phyloP scores from a whole-genome alignment of 2,329 filamentous ascomycete species.

The Nemania sp. region DNA sequence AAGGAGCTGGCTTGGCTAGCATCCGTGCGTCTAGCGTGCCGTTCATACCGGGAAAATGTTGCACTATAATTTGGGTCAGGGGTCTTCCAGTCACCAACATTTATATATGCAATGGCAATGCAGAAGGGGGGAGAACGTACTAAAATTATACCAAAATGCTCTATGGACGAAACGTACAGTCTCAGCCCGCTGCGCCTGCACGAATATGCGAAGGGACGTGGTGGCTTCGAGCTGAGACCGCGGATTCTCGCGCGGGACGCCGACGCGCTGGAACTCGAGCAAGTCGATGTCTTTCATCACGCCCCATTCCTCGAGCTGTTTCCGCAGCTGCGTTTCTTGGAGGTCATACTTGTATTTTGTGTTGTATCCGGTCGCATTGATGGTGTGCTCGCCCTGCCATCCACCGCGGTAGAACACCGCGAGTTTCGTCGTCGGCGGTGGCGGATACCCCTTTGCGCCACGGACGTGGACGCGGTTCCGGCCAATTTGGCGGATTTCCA shows the following conservation, averaged over 20 bases:
- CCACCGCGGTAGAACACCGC: constrained; percentile 55
- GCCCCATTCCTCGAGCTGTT: constrained; percentile 45
- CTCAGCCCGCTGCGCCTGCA: constrained; percentile 41
- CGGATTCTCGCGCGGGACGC: constrained; percentile 44
- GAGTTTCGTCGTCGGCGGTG: constrained; percentile 55
- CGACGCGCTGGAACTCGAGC: constrained; percentile 56
- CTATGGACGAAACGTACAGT: constrained; percentile 37
- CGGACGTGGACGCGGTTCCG: constrained; percentile 45
- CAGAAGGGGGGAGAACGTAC: constrained; percentile 9
- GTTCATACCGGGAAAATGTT: constrained; percentile 50
- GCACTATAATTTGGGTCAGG: constrained; percentile 32
- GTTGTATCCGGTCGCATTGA: constrained; percentile 53
- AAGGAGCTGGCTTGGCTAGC: constrained; percentile 42
- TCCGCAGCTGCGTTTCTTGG: constrained; percentile 50
- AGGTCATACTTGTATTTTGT: constrained; percentile 53
- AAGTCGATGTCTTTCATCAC: constrained; percentile 48
- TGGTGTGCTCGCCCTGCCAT: constrained; percentile 48
- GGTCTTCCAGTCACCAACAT: background rate
- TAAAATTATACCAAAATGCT: constrained; percentile 41
- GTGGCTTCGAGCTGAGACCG: constrained; percentile 46
- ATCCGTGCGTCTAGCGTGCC: constrained; percentile 47
- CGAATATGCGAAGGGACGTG: constrained; percentile 50
- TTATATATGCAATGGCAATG: background rate
- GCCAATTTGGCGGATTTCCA: constrained; percentile 43
- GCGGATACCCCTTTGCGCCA: constrained; percentile 46